Evolutionary conservation across 305 asterid species (phyloP), one percentile per base, ranked within the genome.

Genomic region (Petunia hybrid): DNA sequence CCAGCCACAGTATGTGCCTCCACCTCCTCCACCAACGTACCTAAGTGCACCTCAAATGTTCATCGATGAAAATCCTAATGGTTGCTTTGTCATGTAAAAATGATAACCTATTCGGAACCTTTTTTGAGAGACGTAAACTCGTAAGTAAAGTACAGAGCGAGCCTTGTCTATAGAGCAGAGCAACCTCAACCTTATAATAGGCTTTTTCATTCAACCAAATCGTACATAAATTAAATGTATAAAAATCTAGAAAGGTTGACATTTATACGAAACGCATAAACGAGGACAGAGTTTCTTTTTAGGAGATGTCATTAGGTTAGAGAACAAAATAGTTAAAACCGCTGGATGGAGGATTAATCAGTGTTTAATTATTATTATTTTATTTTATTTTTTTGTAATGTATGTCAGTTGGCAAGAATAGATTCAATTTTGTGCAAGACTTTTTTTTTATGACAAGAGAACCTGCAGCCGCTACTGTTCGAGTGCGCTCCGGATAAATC

Each of bases 41-140:
- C 14, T 89, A 4, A 64, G 81, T 0, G 63, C 70, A 0, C 59
- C 66, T 57, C 85, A 84, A 0, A 57, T 85, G 85, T 88, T 81
- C 2, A 86, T 87, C 31, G 91, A 84, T 1, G 92, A 88, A 64
- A 86, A 90, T 2, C 88, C 93, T 6, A 87, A 80, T 35, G 88
- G 89, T 7, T 90, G 93, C 55, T 76, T 7, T 43, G 41, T 90
- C 4, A 90, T 90, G 93, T 90, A 67, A 85, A 56, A 31, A 66
- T n/a, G 40, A 45, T 36, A n/a, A 31, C 14, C 6, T n/a, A 1
- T 76, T 84, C 6, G 6, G 13, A 48, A 6, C 38, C 4, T 1
- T 5, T 3, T 65, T 0, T 39, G 5, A 6, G 36, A 39, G 35
- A 39, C 1, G 1, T 5, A 0, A 14, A 40, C 13, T 65, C 3